These are phyloP conservation scores for Fraxinus paxiana DNA, from an alignment of 305 asterid species.

Conservation along the genomic window DNA sequence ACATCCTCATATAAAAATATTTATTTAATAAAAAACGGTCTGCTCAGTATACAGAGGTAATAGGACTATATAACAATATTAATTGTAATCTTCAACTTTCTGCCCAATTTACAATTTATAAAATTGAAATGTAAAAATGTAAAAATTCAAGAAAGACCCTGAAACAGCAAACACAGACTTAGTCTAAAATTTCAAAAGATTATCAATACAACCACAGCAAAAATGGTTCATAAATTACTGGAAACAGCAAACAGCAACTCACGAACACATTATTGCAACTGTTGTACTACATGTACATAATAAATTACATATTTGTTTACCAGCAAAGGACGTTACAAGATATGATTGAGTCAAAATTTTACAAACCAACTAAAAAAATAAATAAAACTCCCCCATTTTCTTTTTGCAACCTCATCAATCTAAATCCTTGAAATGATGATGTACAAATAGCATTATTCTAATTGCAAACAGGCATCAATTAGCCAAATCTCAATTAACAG, in stretches of 20 bases:
- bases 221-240: background rate
- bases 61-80: background rate
- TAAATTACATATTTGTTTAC: background rate
- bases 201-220: background rate
- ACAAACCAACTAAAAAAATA: background rate
- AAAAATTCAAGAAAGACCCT: background rate
- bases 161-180: conserved; percentile 9
- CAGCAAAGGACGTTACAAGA: background rate
- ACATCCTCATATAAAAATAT: background rate
- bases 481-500: conserved; percentile 23
- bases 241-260: background rate
- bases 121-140: background rate
- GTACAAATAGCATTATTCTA: background rate
- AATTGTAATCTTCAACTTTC: background rate
- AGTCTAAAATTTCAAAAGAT: conserved; percentile 36
- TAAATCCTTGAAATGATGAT: background rate
- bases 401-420: background rate
- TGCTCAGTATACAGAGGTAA: background rate
- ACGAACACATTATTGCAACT: conserved; percentile 14
- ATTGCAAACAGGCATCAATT: conserved; percentile 33
- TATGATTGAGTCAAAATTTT: background rate
- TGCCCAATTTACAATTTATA: background rate
- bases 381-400: background rate
- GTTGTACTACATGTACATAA: background rate
- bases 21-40: background rate